Evolutionary conservation across 2,329 filamentous ascomycete genomes (phyloP).

Genomic region (Neoscytalidium dimidiatum): DNA sequence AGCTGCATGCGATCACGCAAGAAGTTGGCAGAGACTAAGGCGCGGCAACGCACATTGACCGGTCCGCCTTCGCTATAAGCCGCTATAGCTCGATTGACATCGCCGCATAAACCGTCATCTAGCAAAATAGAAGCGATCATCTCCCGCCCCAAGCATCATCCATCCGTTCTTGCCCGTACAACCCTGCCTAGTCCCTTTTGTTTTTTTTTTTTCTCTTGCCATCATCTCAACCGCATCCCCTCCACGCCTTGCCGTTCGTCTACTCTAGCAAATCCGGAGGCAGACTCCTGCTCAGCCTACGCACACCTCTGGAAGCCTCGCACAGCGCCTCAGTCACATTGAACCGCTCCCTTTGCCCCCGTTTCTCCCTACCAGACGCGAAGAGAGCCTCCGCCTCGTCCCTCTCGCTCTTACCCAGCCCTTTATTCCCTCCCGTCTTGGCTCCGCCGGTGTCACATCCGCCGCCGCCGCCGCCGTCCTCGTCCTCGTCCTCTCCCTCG

Average conservation of each 20-base stretch:
- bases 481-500: neutral
- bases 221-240: neutral
- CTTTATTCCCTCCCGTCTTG: neutral
- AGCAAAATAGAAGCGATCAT: neutral
- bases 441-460: neutral
- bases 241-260: too few relatives aligned
- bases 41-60: neutral
- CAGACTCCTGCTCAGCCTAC: slow-evolving; percentile 35
- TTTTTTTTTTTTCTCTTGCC: too few relatives aligned
- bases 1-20: neutral
- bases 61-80: neutral
- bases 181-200: neutral
- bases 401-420: neutral
- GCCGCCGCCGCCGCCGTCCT: neutral
- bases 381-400: neutral
- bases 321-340: slow-evolving; percentile 24
- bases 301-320: slow-evolving; percentile 35
- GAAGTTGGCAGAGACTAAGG: neutral
- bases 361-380: slow-evolving; percentile 17
- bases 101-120: neutral
- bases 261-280: slow-evolving; percentile 19
- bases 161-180: neutral
- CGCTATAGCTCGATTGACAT: neutral
- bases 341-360: neutral
- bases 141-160: neutral